These are phyloP conservation scores for Fusarium sp. DNA, from an alignment of 2,329 filamentous ascomycete species.

Conservation along the genomic window DNA sequence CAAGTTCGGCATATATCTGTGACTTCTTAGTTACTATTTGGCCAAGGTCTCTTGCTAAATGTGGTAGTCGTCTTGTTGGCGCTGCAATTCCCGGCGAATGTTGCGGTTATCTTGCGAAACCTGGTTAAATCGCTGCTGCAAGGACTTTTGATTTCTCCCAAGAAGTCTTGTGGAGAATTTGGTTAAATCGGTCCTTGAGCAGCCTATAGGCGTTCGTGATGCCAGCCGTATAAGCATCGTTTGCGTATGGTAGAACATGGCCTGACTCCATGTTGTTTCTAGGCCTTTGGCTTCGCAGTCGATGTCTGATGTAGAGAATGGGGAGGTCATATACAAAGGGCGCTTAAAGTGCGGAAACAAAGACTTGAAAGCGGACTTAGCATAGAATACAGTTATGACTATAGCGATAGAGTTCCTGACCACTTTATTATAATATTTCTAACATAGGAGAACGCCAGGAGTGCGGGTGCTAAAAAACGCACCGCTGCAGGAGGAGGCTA, in stretches of 20 bases:
- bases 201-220: not conserved
- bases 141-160: not conserved
- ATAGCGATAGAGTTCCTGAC: not conserved
- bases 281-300: not conserved
- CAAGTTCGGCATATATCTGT: not conserved
- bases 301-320: not conserved
- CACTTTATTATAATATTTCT: not conserved
- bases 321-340: not conserved
- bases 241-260: not conserved
- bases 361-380: not conserved
- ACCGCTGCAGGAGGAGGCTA: not conserved
- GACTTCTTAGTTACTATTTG: not conserved
- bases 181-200: not conserved
- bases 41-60: not conserved
- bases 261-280: not conserved
- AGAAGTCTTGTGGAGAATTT: conserved; percentile 1
- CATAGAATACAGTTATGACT: not conserved
- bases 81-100: not conserved
- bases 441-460: not conserved
- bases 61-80: not conserved
- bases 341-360: not conserved
- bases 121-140: not conserved
- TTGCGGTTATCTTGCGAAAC: not conserved
- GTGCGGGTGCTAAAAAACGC: not conserved
- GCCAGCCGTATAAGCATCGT: not conserved